phyloP scores from a whole-genome alignment of 1,284 basidiomycete genomes.

The Cerioporus squamosus region DNA sequence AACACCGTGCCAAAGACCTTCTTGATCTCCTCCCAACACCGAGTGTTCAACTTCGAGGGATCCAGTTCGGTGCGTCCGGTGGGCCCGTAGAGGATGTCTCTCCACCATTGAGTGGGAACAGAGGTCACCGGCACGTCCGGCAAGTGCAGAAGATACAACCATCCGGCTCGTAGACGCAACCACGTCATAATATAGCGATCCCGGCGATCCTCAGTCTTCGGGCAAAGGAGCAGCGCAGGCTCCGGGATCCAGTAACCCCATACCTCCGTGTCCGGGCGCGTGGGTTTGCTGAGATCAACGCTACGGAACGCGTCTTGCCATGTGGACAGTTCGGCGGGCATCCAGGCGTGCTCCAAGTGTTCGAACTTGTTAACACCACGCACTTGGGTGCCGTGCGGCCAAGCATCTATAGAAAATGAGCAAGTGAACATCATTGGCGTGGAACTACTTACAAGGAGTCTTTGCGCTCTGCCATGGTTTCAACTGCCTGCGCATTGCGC shows the following conservation, averaged over 20 bases:
- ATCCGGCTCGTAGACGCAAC: neutral
- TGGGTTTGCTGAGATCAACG: neutral
- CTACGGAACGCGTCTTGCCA: neutral
- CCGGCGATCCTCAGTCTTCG: neutral
- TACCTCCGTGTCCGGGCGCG: neutral
- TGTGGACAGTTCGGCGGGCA: neutral
- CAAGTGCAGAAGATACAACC: conserved; percentile 6
- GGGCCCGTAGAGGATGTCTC: conserved; percentile 2
- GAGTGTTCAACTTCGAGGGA: neutral
- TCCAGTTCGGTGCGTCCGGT: neutral
- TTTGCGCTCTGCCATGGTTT: neutral
- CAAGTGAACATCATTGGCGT: too few species aligned
- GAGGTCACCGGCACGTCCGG: neutral
- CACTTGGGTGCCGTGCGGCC: neutral
- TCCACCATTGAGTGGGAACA: conserved; percentile 7
- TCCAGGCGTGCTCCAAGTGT: conserved; percentile 3
- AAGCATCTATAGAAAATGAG: neutral
- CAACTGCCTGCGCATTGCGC: neutral
- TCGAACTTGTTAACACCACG: conserved; percentile 10
- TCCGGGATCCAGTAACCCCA: conserved; percentile 17
- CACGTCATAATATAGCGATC: conserved; percentile 3
- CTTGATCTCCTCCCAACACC: neutral
- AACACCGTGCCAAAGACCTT: conserved; percentile 2
- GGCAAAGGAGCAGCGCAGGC: conserved; percentile 2
- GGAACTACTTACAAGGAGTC: neutral